These are phyloP conservation scores for Amylostereum areolatum DNA, from an alignment of 1,284 basidiomycete genomes.

Conservation along the genomic window DNA sequence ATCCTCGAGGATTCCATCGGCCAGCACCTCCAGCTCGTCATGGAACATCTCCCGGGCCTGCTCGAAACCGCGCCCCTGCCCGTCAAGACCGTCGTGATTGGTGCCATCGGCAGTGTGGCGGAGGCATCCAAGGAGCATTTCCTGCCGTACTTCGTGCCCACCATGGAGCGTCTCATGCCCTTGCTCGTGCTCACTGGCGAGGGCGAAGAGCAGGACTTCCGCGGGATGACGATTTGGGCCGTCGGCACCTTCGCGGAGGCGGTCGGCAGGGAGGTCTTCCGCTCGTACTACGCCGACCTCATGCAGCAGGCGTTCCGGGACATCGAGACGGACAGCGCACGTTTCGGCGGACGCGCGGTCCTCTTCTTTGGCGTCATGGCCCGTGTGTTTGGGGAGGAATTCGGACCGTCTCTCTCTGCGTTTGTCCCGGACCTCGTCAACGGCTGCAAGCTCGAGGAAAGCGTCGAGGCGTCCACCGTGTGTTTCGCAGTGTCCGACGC, in stretches of 20 bases:
- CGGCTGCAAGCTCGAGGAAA: conserved; percentile 84
- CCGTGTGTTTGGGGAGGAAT: conserved; percentile 92
- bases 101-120: conserved; percentile 96
- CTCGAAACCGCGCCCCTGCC: conserved; percentile 82
- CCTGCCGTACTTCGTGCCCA: conserved; percentile 91
- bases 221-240: too few relatives aligned
- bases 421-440: conserved; percentile 85
- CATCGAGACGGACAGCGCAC: conserved; percentile 80
- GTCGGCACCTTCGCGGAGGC: conserved; percentile 98
- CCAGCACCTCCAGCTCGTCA: conserved; percentile 90
- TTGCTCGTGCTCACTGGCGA: conserved; percentile 81
- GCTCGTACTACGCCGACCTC: conserved; percentile 92
- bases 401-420: conserved; percentile 80
- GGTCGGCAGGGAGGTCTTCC: conserved; percentile 91
- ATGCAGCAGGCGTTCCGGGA: conserved; percentile 96
- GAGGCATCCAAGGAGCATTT: conserved; percentile 94
- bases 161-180: conserved; percentile 85
- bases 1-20: conserved; percentile 89
- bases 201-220: conserved; percentile 88
- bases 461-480: conserved; percentile 52
- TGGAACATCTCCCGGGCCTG: conserved; percentile 89
- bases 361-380: conserved; percentile 99
- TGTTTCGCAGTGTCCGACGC: conserved; percentile 43
- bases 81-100: conserved; percentile 94
- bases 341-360: conserved; percentile 94